These are phyloP conservation scores for Fusarium sp. DNA, from an alignment of 2,329 filamentous ascomycete species.

Conservation along the genomic window DNA sequence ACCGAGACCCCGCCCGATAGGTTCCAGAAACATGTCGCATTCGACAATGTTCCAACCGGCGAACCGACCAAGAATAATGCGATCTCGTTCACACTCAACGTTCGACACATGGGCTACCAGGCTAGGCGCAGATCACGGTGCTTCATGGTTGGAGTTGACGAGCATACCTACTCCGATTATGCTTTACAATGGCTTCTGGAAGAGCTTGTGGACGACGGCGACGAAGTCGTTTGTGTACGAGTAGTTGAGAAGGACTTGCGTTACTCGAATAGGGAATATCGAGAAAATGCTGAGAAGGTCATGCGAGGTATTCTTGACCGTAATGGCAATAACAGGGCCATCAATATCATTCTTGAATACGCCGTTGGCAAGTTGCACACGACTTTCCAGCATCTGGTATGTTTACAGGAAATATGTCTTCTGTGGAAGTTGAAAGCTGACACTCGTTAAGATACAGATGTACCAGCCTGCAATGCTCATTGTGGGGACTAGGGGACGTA, in stretches of 20 bases:
- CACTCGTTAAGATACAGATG: slow-evolving; percentile 76
- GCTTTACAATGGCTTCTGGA: slow-evolving; percentile 93
- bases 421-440: slow-evolving; percentile 7
- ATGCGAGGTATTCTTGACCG: slow-evolving; percentile 82
- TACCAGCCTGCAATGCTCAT: slow-evolving; percentile 93
- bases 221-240: slow-evolving; percentile 90
- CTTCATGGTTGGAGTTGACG: slow-evolving; percentile 90
- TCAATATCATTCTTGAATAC: slow-evolving; percentile 87
- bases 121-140: slow-evolving; percentile 83
- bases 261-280: slow-evolving; percentile 76
- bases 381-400: slow-evolving; percentile 89
- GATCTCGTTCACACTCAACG: slow-evolving; percentile 81
- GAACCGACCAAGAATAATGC: slow-evolving; percentile 70
- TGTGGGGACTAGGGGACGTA: slow-evolving; percentile 87
- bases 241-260: slow-evolving; percentile 87
- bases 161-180: slow-evolving; percentile 91
- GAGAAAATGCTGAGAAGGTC: slow-evolving; percentile 77
- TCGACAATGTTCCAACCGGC: slow-evolving; percentile 68
- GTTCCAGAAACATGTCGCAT: slow-evolving; percentile 69
- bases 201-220: slow-evolving; percentile 91
- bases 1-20: slow-evolving; percentile 58
- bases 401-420: slow-evolving; percentile 39
- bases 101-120: slow-evolving; percentile 87
- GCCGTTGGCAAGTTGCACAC: slow-evolving; percentile 89
- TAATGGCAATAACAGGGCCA: slow-evolving; percentile 82